Percentiles rank a stretch among this genome's conserved stretches.
Evolutionary conservation across 116 monocot genomes (phyloP).

Genomic region (Zostera marina): DNA sequence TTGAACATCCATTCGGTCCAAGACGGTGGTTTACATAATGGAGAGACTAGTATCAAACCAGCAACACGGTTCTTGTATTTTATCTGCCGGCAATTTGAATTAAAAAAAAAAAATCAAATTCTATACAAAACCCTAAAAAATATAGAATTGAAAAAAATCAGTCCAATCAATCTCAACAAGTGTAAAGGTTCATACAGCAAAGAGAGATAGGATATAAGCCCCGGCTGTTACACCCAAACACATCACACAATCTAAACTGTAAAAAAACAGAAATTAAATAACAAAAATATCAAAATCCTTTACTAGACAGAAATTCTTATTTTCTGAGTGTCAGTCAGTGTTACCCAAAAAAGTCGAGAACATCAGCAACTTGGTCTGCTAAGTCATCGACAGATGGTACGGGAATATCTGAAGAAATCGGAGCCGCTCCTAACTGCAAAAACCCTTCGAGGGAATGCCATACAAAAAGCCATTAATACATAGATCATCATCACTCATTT

Average conservation of each 20-base stretch:
- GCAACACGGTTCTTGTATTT: constrained; percentile 63
- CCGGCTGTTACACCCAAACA: constrained; percentile 69
- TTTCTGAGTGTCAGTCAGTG: background rate
- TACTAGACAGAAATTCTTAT: background rate
- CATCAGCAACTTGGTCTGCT: constrained; percentile 74
- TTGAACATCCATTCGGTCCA: constrained; percentile 4
- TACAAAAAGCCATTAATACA: constrained; percentile 7
- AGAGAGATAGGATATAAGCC: constrained; percentile 70
- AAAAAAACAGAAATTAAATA: background rate
- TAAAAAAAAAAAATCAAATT: background rate
- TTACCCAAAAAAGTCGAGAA: constrained; percentile 80
- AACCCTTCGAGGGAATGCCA: constrained; percentile 34
- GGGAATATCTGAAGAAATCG: constrained; percentile 49
- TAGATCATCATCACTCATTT: background rate
- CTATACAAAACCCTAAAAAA: background rate
- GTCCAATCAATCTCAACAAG: background rate
- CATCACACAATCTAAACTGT: constrained; percentile 64
- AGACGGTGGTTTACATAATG: constrained; percentile 5
- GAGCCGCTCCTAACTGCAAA: constrained; percentile 89
- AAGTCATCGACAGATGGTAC: constrained; percentile 68
- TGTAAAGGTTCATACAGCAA: constrained; percentile 36
- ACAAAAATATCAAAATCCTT: background rate
- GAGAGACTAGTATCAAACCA: constrained; percentile 36
- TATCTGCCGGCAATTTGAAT: constrained; percentile 16
- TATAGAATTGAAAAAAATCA: background rate